These are phyloP conservation scores for Sugiyamaella chiloensis DNA, from an alignment of 805 yeast species.

Conservation along the genomic window DNA sequence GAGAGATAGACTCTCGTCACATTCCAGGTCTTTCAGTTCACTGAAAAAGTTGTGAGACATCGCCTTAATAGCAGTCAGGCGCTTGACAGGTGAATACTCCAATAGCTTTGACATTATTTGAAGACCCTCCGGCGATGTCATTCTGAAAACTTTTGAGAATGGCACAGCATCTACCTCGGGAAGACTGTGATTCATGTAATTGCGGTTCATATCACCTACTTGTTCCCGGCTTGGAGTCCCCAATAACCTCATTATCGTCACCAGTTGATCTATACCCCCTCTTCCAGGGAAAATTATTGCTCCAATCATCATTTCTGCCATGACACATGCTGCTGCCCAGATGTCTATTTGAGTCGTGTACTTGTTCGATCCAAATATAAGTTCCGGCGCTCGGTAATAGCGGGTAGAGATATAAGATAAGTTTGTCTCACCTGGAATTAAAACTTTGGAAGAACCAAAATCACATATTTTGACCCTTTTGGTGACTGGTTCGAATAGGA, in stretches of 20 bases:
- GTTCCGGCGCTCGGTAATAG: constrained; percentile 95
- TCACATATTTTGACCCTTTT: constrained; percentile 91
- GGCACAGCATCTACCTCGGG: constrained; percentile 56
- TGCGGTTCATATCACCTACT: constrained; percentile 91
- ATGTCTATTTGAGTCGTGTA: constrained; percentile 95
- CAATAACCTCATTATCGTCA: constrained; percentile 90
- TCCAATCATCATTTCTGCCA: constrained; percentile 95
- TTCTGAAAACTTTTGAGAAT: constrained; percentile 63
- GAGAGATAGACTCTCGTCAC: constrained; percentile 70
- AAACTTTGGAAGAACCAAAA: constrained; percentile 91
- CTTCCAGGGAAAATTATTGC: constrained; percentile 98
- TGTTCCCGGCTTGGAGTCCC: constrained; percentile 97
- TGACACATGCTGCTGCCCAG: constrained; percentile 94
- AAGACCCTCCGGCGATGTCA: constrained; percentile 83
- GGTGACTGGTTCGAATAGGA: constrained; percentile 77
- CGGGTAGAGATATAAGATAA: constrained; percentile 96
- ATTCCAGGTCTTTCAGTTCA: constrained; percentile 65
- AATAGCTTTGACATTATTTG: constrained; percentile 77
- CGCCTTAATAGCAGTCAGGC: constrained; percentile 78
- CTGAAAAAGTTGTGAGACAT: constrained; percentile 87
- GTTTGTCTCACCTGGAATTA: constrained; percentile 87
- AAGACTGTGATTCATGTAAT: constrained; percentile 74
- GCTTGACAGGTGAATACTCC: constrained; percentile 85
- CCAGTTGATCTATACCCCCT: constrained; percentile 94
- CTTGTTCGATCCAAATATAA: constrained; percentile 94